Base-by-base conservation (phyloP, 2,329 filamentous ascomycete species). In the Phyllosticta citribraziliensis region DNA sequence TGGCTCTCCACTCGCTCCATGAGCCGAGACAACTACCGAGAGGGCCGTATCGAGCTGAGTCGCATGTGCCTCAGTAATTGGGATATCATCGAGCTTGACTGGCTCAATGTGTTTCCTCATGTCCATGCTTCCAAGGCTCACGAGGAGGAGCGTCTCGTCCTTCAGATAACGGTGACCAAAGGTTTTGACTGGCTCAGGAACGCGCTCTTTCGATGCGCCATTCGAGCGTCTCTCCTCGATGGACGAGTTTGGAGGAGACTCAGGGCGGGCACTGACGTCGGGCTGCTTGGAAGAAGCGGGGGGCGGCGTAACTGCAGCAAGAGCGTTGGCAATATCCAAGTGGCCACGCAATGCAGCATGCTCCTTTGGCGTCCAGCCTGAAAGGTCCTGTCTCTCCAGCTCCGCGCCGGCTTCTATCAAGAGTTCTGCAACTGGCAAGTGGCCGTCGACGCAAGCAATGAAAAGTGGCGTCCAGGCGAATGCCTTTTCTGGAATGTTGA, bases 381-480 rank as follows among this genome's bases (percentile, higher is more conserved):
- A 97, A 0, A 87, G 88, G 72, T 99, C 94, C 5, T 81, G 77
- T 62, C 83, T 86, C 61, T 87, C 85, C 2, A 91, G 76, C 63
- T 95, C 84, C 0, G 91, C 90, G 1, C 90, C 90, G 22, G 88
- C 87, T 56, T 87, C 83, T 51, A 96, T 82, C 4, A 99, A 80
- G 24, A 94, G 79, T 69, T 91, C 82, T 0, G 89, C 89, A 51
- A 96, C 84, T 0, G 81, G 75, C 11, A 91, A 74, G 65, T 91
- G 88, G 0, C 93, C 93, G 69, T 99, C 92, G 2, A 97, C 93
- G 59, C 88, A 89, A 10, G 93, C 90, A 65, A 96, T 88, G 70
- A 96, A 94, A 12, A 99, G 79, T n/a, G 94, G 90, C 0, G 94
- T 97, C 93, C 94, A 99, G 2, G 88, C 85, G 70, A 96, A 97